Evolutionary conservation across 2,329 filamentous ascomycete species (phyloP).

Genomic region (Davidsoniella neocaledoniae): DNA sequence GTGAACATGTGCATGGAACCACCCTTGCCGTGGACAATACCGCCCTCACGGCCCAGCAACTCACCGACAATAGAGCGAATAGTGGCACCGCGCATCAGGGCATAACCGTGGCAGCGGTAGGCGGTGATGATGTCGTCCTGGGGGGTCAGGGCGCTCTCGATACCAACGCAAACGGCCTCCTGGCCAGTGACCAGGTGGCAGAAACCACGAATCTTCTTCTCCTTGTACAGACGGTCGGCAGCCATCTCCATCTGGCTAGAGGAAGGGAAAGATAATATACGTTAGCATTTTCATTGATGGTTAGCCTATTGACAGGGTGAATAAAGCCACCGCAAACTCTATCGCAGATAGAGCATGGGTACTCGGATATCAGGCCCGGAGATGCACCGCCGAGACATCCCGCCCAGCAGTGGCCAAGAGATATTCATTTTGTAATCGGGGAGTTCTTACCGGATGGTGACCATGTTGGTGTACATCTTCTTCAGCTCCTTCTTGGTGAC

Average conservation of each 20-base stretch:
- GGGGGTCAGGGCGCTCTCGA: constrained; percentile 87
- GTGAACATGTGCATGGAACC: constrained; percentile 99
- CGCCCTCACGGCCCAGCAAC: constrained; percentile 83
- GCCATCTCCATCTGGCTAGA: constrained; percentile 98
- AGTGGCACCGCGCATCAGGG: constrained; percentile 82
- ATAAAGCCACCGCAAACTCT: too few species aligned
- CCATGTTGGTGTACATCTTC: constrained; percentile 99
- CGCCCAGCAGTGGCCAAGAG: too few species aligned
- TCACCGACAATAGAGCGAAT: constrained; percentile 92
- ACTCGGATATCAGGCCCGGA: not conserved
- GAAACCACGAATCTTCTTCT: constrained; percentile 99
- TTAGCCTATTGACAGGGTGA: too few species aligned
- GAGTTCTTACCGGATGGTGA: constrained; percentile 56
- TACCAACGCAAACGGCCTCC: constrained; percentile 92
- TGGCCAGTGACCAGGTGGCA: constrained; percentile 96
- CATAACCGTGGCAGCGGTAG: constrained; percentile 98
- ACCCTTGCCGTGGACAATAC: constrained; percentile 97
- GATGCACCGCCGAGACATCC: not conserved
- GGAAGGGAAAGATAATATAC: not conserved
- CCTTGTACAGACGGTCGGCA: constrained; percentile 96
- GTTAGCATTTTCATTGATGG: too few species aligned
- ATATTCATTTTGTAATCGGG: not conserved
- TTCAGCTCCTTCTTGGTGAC: constrained; percentile 97
- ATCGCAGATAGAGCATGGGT: too few species aligned
- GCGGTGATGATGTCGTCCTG: constrained; percentile 91